A percentile compares a stretch with the other conserved stretches of the same genome.
These are phyloP conservation scores for Agroathelia rolfsii DNA, from an alignment of 1,284 basidiomycete species.

Conservation along the genomic window DNA sequence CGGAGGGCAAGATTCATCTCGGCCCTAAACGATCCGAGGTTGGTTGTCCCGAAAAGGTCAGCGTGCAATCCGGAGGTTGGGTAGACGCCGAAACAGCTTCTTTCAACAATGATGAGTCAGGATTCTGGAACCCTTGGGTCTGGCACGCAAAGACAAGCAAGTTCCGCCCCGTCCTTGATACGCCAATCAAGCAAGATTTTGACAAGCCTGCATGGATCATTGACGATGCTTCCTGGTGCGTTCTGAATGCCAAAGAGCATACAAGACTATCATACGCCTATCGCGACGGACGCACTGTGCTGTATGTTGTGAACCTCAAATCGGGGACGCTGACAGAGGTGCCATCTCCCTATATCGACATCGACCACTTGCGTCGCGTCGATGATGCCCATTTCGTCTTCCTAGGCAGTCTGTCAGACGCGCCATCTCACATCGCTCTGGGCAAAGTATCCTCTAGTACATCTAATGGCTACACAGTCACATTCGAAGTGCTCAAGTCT, in stretches of 20 bases:
- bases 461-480: too few relatives aligned
- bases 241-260: conserved; percentile 33
- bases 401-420: conserved; percentile 32
- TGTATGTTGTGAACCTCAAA: conserved; percentile 38
- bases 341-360: conserved; percentile 38
- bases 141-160: conserved; percentile 28
- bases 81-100: conserved; percentile 44
- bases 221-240: conserved; percentile 37
- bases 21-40: conserved; percentile 11
- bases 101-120: conserved; percentile 60
- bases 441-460: too few relatives aligned
- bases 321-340: conserved; percentile 22
- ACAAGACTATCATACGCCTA: conserved; percentile 36
- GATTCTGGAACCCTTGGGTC: conserved; percentile 62
- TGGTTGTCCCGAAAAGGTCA: conserved; percentile 28
- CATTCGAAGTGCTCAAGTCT: too few relatives aligned
- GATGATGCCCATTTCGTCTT: conserved; percentile 31
- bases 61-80: conserved; percentile 54
- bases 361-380: conserved; percentile 30
- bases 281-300: conserved; percentile 36
- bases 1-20: conserved; percentile 20
- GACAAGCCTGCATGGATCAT: conserved; percentile 48
- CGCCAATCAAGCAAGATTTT: conserved; percentile 48
- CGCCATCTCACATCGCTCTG: too few relatives aligned
- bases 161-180: conserved; percentile 32